These are phyloP conservation scores for Penicillium waksmanii DNA, from an alignment of 495 filamentous ascomycete species.

Conservation along the genomic window DNA sequence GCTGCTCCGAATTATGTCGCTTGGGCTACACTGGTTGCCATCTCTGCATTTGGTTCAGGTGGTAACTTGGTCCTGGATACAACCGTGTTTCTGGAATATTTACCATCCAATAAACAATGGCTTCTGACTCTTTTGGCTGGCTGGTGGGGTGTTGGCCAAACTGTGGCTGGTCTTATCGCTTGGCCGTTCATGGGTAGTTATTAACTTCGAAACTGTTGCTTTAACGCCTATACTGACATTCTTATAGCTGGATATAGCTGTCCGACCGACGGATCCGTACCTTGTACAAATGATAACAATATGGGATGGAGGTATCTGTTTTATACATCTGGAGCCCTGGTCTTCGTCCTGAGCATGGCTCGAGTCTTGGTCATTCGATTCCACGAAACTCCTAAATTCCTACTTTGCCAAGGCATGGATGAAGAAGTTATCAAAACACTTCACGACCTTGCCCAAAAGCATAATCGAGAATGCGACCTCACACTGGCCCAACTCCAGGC, in stretches of 20 bases:
- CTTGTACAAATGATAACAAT: conserved; percentile 25
- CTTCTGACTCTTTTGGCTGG: conserved; percentile 25
- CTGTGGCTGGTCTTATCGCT: conserved; percentile 22
- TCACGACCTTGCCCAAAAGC: conserved; percentile 19
- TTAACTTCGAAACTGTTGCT: neutral
- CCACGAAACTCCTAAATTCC: conserved; percentile 25
- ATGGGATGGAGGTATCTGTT: conserved; percentile 28
- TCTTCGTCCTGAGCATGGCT: conserved; percentile 21
- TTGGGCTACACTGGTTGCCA: conserved; percentile 19
- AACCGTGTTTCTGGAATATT: conserved; percentile 25
- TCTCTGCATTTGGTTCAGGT: conserved; percentile 25
- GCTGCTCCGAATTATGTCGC: conserved; percentile 20
- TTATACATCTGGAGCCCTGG: conserved; percentile 21
- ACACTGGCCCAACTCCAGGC: conserved; percentile 22
- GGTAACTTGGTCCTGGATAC: conserved; percentile 26
- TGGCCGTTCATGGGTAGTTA: conserved; percentile 22
- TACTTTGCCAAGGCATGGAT: conserved; percentile 23
- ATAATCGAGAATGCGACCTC: conserved; percentile 15
- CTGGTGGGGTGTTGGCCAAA: conserved; percentile 27
- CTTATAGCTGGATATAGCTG: conserved; percentile 22
- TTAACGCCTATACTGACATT: neutral
- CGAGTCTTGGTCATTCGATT: conserved; percentile 26
- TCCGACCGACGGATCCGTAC: conserved; percentile 14
- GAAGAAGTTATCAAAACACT: conserved; percentile 19
- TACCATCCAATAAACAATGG: conserved; percentile 27